These are phyloP conservation scores for Globisporangium uncinulatum DNA, from an alignment of 352 stramenopile species.

Conservation along the genomic window DNA sequence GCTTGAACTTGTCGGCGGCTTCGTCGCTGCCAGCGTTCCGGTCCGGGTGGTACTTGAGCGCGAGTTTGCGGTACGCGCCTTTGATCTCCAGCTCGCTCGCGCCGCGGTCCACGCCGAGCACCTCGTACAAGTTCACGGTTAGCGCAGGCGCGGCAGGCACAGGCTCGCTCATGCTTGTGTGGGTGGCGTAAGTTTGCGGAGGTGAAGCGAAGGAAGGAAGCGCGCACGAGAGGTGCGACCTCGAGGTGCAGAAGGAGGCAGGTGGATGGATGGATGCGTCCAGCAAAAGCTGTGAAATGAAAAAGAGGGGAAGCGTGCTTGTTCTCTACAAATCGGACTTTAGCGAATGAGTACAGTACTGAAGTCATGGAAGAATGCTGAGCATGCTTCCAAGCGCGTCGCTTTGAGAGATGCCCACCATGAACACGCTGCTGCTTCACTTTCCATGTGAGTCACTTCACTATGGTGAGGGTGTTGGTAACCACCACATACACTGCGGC, in stretches of 20 bases:
- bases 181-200: background rate
- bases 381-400: too few relatives aligned
- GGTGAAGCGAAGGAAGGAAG: too few relatives aligned
- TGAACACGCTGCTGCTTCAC: too few relatives aligned
- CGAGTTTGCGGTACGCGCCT: constrained; percentile 83
- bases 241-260: too few relatives aligned
- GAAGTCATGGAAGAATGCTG: too few relatives aligned
- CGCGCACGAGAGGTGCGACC: too few relatives aligned
- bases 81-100: constrained; percentile 89
- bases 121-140: constrained; percentile 73
- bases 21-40: constrained; percentile 76
- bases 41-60: constrained; percentile 88
- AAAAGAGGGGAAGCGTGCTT: too few relatives aligned
- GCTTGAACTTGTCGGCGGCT: constrained; percentile 81
- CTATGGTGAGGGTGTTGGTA: background rate
- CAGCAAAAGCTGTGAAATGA: too few relatives aligned
- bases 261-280: too few relatives aligned
- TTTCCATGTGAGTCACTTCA: background rate
- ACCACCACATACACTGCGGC: background rate
- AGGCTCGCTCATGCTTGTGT: constrained; percentile 38
- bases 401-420: too few relatives aligned
- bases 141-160: constrained; percentile 49
- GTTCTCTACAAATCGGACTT: too few relatives aligned
- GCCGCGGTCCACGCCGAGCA: constrained; percentile 87
- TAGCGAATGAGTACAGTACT: too few relatives aligned